Percentiles rank a stretch among this genome's conserved stretches.
Evolutionary conservation across 306 rosid species (phyloP).

Genomic region (Phaseolus lunatus): DNA sequence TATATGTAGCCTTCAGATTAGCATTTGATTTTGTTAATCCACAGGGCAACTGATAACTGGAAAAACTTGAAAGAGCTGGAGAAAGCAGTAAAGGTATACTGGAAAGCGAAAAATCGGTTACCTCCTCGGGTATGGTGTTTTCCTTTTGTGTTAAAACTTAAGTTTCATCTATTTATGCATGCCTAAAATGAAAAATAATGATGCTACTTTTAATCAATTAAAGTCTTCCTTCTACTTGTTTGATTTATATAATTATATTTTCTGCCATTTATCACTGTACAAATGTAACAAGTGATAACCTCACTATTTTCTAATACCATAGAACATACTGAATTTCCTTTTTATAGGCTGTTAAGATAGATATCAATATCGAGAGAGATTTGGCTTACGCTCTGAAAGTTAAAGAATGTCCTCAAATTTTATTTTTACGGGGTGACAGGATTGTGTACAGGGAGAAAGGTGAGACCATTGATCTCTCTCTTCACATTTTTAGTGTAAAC

Average conservation of each 20-base stretch:
- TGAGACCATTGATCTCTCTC: slow-evolving; percentile 51
- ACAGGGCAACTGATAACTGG: slow-evolving; percentile 88
- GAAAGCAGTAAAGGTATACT: slow-evolving; percentile 81
- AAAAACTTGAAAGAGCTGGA: slow-evolving; percentile 88
- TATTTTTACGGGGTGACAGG: slow-evolving; percentile 77
- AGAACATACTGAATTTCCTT: slow-evolving; percentile 37
- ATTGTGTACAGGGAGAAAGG: slow-evolving; percentile 93
- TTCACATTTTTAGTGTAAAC: slow-evolving; percentile 1
- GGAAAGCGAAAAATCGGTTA: slow-evolving; percentile 85
- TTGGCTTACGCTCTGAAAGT: slow-evolving; percentile 90
- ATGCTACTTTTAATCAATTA: slow-evolving; percentile 18
- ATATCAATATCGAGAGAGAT: slow-evolving; percentile 86
- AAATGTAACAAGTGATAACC: slow-evolving; percentile 1
- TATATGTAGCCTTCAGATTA: slow-evolving; percentile 28
- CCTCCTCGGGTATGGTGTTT: slow-evolving; percentile 82
- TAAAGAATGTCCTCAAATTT: slow-evolving; percentile 80
- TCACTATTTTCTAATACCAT: slow-evolving; percentile 18
- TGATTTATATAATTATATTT: not conserved
- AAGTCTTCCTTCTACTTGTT: not conserved
- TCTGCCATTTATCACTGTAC: slow-evolving; percentile 18
- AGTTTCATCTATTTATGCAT: not conserved
- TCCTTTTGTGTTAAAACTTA: slow-evolving; percentile 6
- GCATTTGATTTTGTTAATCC: slow-evolving; percentile 29
- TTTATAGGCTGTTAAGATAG: slow-evolving; percentile 80
- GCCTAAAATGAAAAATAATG: slow-evolving; percentile 2